A percentile compares a stretch with the other conserved stretches of the same genome.
Evolutionary conservation across 768 basidiomycete genomes (phyloP).

Genomic region (Pluteus cervinus): DNA sequence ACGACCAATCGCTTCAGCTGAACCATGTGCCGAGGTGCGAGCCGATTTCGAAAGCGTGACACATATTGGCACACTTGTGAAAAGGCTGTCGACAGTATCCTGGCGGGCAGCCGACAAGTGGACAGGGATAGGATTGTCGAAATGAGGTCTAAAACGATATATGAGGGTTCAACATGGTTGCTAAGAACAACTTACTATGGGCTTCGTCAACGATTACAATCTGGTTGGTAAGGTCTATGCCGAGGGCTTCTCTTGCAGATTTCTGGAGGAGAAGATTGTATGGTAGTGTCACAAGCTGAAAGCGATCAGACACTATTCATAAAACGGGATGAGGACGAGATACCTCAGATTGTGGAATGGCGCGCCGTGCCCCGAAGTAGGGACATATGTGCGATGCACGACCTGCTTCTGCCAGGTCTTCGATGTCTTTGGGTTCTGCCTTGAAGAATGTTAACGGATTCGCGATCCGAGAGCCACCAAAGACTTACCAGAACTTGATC

Average conservation of each 20-base stretch:
- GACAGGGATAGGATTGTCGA: conserved; percentile 86
- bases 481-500: conserved; percentile 75
- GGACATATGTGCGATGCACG: conserved; percentile 71
- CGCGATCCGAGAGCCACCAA: neutral
- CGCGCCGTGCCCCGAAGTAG: conserved; percentile 86
- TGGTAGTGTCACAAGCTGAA: conserved; percentile 77
- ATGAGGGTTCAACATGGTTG: neutral
- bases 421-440: conserved; percentile 91
- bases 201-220: conserved; percentile 94
- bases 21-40: conserved; percentile 66
- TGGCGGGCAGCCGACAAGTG: conserved; percentile 55
- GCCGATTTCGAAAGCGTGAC: conserved; percentile 67
- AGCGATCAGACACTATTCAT: neutral
- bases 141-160: conserved; percentile 59
- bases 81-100: conserved; percentile 54
- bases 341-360: conserved; percentile 89
- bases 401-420: conserved; percentile 79
- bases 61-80: conserved; percentile 77
- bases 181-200: conserved; percentile 62
- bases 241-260: conserved; percentile 78
- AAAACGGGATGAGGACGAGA: conserved; percentile 9
- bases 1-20: conserved; percentile 75
- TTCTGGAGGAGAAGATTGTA: conserved; percentile 89
- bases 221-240: conserved; percentile 79
- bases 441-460: conserved; percentile 19